phyloP scores from a whole-genome alignment of 129 eudicot genomes.

The Solidago caesia region DNA sequence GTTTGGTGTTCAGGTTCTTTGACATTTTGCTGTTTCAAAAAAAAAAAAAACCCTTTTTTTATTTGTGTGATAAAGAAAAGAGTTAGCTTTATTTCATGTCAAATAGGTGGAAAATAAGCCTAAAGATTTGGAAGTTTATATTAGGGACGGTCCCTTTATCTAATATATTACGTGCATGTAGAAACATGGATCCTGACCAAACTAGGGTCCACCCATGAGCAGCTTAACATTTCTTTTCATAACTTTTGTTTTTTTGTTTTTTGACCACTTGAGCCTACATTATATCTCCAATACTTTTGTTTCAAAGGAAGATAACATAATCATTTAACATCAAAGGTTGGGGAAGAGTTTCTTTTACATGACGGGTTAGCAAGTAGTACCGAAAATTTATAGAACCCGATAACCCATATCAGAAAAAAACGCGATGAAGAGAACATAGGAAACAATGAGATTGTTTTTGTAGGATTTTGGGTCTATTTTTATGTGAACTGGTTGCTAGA shows the following conservation, averaged over 20 bases:
- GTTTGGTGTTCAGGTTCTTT: not conserved
- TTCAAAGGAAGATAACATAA: conserved; percentile 18
- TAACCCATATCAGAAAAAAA: not conserved
- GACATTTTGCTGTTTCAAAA: conserved; percentile 8
- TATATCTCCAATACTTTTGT: conserved; percentile 36
- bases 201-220: conserved; percentile 47
- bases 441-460: not conserved
- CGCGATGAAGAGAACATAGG: not conserved
- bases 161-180: conserved; percentile 26
- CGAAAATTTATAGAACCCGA: not conserved
- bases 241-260: conserved; percentile 17
- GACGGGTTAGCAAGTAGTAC: not conserved
- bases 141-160: conserved; percentile 23
- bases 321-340: conserved; percentile 22
- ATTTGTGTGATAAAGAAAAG: conserved; percentile 22
- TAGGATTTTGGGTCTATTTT: not conserved
- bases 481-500: not conserved
- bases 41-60: not conserved
- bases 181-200: conserved; percentile 31
- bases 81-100: conserved; percentile 44
- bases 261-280: conserved; percentile 40
- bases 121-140: conserved; percentile 36
- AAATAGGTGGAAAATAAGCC: conserved; percentile 22
- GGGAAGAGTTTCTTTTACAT: conserved; percentile 1
- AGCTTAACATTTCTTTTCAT: conserved; percentile 26